These are phyloP conservation scores for Detonula confervacea DNA, from an alignment of 352 stramenopile species.

Conservation along the genomic window DNA sequence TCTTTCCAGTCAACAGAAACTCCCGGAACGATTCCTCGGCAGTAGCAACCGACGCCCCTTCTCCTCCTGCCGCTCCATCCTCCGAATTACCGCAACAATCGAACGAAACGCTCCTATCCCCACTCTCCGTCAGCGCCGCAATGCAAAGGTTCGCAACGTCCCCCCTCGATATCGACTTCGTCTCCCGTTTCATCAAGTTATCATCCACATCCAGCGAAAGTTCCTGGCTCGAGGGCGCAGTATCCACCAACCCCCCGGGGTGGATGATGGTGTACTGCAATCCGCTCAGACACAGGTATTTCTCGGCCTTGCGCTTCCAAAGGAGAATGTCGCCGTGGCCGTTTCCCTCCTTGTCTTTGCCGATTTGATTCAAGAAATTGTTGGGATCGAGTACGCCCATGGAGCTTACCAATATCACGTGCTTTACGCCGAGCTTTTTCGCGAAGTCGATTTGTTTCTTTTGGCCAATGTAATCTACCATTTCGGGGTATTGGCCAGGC, in stretches of 20 bases:
- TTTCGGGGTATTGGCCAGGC: conserved; percentile 67
- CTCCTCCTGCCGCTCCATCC: conserved; percentile 13
- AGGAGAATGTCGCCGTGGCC: conserved; percentile 85
- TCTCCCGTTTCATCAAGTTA: too few relatives aligned
- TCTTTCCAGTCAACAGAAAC: conserved; percentile 65
- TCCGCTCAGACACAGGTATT: conserved; percentile 72
- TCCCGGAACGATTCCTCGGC: conserved; percentile 59
- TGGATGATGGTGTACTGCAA: conserved; percentile 86
- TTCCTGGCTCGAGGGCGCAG: too few relatives aligned
- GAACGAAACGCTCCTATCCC: conserved; percentile 60
- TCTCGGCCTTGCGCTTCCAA: conserved; percentile 87
- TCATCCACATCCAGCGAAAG: too few relatives aligned
- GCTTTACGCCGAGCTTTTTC: conserved; percentile 67
- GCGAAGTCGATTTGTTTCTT: conserved; percentile 74
- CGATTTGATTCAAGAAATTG: conserved; percentile 86
- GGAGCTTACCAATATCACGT: conserved; percentile 63
- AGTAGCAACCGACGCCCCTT: not conserved
- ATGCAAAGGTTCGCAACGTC: conserved; percentile 84
- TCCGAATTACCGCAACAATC: conserved; percentile 73
- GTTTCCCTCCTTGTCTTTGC: conserved; percentile 76
- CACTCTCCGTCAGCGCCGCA: conserved; percentile 54
- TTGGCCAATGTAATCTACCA: conserved; percentile 74
- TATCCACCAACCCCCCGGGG: too few relatives aligned
- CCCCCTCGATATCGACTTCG: too few relatives aligned
- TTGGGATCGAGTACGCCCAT: conserved; percentile 73